Conservation (phyloP, 495 filamentous ascomycete genomes). For the Xylaria palmicola region DNA sequence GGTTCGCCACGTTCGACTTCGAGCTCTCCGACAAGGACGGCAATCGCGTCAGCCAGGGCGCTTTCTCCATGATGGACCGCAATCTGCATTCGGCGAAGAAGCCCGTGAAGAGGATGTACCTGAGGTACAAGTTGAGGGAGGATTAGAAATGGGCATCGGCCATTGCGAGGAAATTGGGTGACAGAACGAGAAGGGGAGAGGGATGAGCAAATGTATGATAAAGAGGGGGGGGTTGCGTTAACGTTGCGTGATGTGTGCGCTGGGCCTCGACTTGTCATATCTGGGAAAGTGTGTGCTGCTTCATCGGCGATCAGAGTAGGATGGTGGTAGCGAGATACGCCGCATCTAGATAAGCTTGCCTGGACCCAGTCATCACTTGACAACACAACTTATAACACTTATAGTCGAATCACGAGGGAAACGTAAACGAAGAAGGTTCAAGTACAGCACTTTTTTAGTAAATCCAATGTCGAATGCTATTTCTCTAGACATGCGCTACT, state of each 20-base stretch:
- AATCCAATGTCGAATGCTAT: too few relatives aligned
- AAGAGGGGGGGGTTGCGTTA: not conserved
- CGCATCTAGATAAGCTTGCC: not conserved
- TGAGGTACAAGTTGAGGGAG: slow-evolving; percentile 21
- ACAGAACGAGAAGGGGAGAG: not conserved
- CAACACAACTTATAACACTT: too few relatives aligned
- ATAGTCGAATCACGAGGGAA: too few relatives aligned
- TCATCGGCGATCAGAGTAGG: not conserved
- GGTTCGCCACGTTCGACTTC: slow-evolving; percentile 36
- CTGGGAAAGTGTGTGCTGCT: not conserved
- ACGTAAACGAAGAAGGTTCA: not conserved
- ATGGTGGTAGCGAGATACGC: not conserved
- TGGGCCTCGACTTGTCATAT: not conserved
- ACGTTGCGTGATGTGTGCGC: not conserved
- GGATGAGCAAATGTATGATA: not conserved
- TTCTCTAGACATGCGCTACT: too few relatives aligned
- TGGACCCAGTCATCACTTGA: not conserved
- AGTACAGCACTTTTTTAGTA: too few relatives aligned
- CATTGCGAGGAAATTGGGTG: not conserved
- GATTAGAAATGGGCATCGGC: not conserved
- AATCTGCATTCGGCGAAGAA: slow-evolving; percentile 16
- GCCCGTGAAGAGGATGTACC: slow-evolving; percentile 19
- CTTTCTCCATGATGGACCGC: slow-evolving; percentile 10
- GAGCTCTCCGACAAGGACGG: slow-evolving; percentile 25
- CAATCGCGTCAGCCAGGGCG: slow-evolving; percentile 7